Percentiles rank a stretch among this genome's conserved stretches.
phyloP scores from a whole-genome alignment of 768 basidiomycete genomes.

The Tulasnella sp. region DNA sequence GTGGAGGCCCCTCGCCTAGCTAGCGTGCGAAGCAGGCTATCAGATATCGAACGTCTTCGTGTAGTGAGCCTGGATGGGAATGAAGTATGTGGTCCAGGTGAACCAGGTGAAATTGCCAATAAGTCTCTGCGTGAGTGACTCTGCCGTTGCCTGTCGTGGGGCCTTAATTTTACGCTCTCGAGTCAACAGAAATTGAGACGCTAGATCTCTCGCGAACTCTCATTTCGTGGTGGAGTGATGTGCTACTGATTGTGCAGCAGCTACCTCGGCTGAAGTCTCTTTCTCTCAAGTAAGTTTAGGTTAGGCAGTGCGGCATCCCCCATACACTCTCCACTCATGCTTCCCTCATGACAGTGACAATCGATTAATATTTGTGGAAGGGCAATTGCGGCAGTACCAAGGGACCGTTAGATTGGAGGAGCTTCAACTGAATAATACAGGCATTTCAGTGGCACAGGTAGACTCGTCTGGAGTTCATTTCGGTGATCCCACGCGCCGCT shows the following conservation, averaged over 20 bases:
- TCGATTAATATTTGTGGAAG: conserved; percentile 35
- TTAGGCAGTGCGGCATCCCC: no score
- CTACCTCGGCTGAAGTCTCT: conserved; percentile 55
- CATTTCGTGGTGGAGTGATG: conserved; percentile 55
- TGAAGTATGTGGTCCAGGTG: conserved; percentile 40
- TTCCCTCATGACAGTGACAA: conserved; percentile 51
- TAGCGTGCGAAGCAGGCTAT: conserved; percentile 61
- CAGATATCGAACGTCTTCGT: conserved; percentile 53
- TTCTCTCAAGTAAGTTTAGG: conserved; percentile 59
- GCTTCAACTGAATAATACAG: conserved; percentile 63
- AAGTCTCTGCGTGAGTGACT: conserved; percentile 58
- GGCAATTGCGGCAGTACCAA: conserved; percentile 25
- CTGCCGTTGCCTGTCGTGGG: conserved; percentile 5
- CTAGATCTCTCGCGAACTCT: conserved; percentile 75
- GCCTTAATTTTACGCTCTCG: conserved; percentile 1
- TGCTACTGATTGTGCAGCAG: conserved; percentile 52
- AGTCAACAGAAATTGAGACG: conserved; percentile 53
- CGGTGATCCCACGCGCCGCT: conserved; percentile 19
- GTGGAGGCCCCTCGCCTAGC: conserved; percentile 80
- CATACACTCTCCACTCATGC: no score
- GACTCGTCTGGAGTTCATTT: conserved; percentile 13
- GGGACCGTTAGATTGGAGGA: conserved; percentile 47
- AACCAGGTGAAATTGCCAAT: conserved; percentile 40
- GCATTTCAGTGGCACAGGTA: conserved; percentile 63
- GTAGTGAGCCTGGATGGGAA: conserved; percentile 74